Evolutionary conservation across 345 rosid species (phyloP).

Genomic region (Raphanus sativus): DNA sequence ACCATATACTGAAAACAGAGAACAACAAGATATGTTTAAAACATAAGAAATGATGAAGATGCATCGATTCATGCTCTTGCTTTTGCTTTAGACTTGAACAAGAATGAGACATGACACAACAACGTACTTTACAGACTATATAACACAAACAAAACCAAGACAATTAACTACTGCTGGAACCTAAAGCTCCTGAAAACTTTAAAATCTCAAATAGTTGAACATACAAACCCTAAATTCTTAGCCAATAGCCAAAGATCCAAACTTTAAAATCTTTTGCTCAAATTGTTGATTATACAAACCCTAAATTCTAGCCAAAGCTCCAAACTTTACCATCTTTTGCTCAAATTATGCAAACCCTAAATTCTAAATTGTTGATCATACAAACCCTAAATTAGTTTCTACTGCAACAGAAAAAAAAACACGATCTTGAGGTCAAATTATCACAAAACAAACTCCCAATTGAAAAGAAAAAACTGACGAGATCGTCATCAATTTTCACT

Average conservation of each 20-base stretch:
- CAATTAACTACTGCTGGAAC: background rate
- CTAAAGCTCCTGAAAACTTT: background rate
- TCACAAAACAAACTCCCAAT: background rate
- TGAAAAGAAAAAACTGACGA: background rate
- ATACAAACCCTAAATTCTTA: background rate
- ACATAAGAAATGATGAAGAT: background rate
- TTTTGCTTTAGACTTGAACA: constrained; percentile 3
- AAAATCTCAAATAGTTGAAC: background rate
- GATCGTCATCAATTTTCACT: background rate
- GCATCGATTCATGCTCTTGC: background rate
- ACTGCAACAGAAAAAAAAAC: background rate
- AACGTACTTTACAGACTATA: background rate
- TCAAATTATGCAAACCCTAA: no score
- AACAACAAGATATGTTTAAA: background rate
- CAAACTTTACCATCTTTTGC: background rate
- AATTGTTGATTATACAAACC: background rate
- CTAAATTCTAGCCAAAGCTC: background rate
- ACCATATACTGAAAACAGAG: constrained; percentile 56
- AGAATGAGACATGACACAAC: background rate
- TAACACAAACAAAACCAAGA: background rate
- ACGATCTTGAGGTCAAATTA: background rate
- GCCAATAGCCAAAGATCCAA: background rate
- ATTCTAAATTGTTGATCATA: background rate
- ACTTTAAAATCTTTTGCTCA: background rate
- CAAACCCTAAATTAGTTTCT: background rate